Conservation (phyloP, 2,329 filamentous ascomycete genomes). For the Elsinoe batatas region DNA sequence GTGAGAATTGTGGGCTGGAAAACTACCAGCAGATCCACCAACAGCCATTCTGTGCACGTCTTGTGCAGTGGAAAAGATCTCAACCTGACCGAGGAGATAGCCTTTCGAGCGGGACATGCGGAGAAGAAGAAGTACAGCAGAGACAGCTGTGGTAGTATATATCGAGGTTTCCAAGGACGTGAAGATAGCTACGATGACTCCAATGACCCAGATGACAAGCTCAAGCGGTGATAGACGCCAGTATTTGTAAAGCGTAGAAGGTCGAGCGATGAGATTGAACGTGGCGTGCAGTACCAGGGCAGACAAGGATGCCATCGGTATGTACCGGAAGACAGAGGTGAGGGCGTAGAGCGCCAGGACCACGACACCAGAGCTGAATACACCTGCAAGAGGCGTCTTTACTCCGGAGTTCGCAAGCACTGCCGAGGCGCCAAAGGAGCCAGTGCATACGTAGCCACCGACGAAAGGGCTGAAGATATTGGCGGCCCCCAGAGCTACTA, state of each 20-base stretch:
- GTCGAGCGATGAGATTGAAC: conserved; percentile 80
- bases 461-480: conserved; percentile 88
- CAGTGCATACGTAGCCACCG: conserved; percentile 83
- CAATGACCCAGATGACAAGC: conserved; percentile 83
- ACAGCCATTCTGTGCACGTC: conserved; percentile 52
- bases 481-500: conserved; percentile 84
- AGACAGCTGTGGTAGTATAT: conserved; percentile 73
- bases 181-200: conserved; percentile 85
- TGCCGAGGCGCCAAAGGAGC: conserved; percentile 89
- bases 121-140: conserved; percentile 68
- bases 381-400: conserved; percentile 77
- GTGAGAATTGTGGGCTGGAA: conserved; percentile 24
- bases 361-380: conserved; percentile 78
- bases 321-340: conserved; percentile 85
- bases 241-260: conserved; percentile 87
- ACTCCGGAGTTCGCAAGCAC: conserved; percentile 97
- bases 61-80: conserved; percentile 59
- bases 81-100: conserved; percentile 71
- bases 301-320: conserved; percentile 67
- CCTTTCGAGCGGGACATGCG: conserved; percentile 74
- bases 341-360: conserved; percentile 83
- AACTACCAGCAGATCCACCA: conserved; percentile 62
- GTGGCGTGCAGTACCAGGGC: conserved; percentile 95
- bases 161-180: conserved; percentile 83
- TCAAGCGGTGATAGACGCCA: conserved; percentile 89